Base-by-base conservation (phyloP, 2,329 filamentous ascomycete species). In the Stachybotrys elegans region DNA sequence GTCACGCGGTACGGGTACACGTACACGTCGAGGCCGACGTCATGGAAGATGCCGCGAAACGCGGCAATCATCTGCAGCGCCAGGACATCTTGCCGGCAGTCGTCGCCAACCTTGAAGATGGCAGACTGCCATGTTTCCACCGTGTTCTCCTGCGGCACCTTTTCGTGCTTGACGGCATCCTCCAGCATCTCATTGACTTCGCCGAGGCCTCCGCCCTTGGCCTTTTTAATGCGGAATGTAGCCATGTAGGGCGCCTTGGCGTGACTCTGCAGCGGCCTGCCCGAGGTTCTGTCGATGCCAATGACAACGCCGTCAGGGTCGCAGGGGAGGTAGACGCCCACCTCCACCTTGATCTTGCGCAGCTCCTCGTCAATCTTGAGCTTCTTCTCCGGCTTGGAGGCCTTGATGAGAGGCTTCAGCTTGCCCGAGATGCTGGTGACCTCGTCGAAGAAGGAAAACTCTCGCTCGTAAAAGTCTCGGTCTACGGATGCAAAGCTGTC, bases 181-280 rank as follows among this genome's bases (percentile, higher is more conserved):
- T 75, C 72, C 6, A 73, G 62, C 57, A 76, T 63, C 6, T 75
- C 72, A 48, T 79, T 77, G 2, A 66, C 67, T 25, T 75, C 76
- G 49, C 78, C 76, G 21, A 69, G 65, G 22, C 68, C 70, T n/a
- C n/a, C n/a, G 19, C 69, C 65, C 56, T 78, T 83, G 46, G 79
- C 84, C 68, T 95, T 97, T 62, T 88, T 84, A 64, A 98, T 95
- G 39, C 93, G 83, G 77, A 99, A 99, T 0, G 93, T 98, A 11
- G 93, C 94, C 92, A 99, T 96, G 66, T 90, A 99, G 1, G 93
- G 93, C 6, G 94, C 92, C 67, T 99, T 99, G 47, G 93, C 94
- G 65, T 99, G 94, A 63, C 88, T 95, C 65, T 98, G 93, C 36
- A 99, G 73, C 4, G 94, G 94, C 65, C 97, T 98, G 47, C 93